A percentile compares a stretch with the other conserved stretches of the same genome.
phyloP scores from a whole-genome alignment of 2,329 filamentous ascomycete genomes.

The Didymella exigua region DNA sequence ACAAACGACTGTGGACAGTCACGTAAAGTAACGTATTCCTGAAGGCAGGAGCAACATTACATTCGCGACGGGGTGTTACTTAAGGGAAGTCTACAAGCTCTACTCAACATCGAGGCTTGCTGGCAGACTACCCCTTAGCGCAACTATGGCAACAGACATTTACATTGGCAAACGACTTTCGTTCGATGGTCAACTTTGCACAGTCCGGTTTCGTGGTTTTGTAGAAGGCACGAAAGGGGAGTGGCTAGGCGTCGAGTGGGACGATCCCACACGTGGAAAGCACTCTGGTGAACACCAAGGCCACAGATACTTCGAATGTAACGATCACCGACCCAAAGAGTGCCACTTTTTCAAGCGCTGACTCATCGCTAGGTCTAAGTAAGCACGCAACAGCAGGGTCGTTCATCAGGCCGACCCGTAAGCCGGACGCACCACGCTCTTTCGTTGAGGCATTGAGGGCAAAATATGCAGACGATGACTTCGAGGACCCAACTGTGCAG shows the following conservation, averaged over 20 bases:
- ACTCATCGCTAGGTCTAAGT: constrained; percentile 60
- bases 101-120: neutral
- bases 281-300: constrained; percentile 85
- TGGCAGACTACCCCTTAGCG: neutral
- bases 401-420: constrained; percentile 80
- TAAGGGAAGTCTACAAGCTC: neutral
- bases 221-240: constrained; percentile 76
- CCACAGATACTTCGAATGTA: constrained; percentile 82
- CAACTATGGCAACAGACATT: constrained; percentile 38
- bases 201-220: constrained; percentile 79
- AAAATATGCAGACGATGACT: constrained; percentile 76
- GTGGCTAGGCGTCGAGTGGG: constrained; percentile 98
- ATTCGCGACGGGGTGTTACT: neutral
- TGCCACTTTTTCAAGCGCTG: neutral
- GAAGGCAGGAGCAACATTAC: neutral
- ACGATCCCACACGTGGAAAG: constrained; percentile 83
- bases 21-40: neutral
- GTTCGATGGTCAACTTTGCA: constrained; percentile 78
- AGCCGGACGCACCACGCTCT: constrained; percentile 68
- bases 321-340: neutral
- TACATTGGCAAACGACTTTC: constrained; percentile 77
- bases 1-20: neutral
- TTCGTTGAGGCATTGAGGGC: constrained; percentile 80
- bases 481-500: constrained; percentile 44
- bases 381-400: constrained; percentile 75